A percentile compares a stretch with the other conserved stretches of the same genome.
Conservation (phyloP, 768 basidiomycete genomes). For the Imleria badia region DNA sequence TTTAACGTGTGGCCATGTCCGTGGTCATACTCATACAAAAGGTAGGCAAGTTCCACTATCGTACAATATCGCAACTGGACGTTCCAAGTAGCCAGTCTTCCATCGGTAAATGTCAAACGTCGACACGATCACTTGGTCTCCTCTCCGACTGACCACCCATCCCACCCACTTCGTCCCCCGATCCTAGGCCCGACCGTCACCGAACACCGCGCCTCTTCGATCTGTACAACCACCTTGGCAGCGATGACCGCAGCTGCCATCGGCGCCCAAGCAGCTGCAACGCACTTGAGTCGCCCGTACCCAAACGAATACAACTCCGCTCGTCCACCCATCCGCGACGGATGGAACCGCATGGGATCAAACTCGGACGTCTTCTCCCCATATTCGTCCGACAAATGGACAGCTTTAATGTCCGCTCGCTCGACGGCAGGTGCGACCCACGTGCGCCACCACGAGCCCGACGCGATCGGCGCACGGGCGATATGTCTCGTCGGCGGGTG, state of each 20-base stretch:
- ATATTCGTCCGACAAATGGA: constrained; percentile 20
- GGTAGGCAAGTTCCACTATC: constrained; percentile 5
- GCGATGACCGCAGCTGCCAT: constrained; percentile 51
- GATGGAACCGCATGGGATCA: constrained; percentile 43
- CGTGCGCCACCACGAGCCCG: constrained; percentile 14
- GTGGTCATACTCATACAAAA: not conserved
- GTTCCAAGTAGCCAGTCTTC: too few relatives aligned
- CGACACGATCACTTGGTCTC: not conserved
- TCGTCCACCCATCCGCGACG: constrained; percentile 20
- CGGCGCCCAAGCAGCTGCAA: constrained; percentile 56
- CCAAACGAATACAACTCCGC: constrained; percentile 46
- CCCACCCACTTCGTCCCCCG: constrained; percentile 52
- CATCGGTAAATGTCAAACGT: not conserved
- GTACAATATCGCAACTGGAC: constrained; percentile 1
- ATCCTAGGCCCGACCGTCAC: constrained; percentile 15
- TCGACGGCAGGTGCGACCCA: constrained; percentile 12
- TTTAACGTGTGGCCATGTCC: too few relatives aligned
- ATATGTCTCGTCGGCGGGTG: constrained; percentile 30
- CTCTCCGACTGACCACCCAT: constrained; percentile 37
- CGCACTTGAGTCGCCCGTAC: constrained; percentile 34
- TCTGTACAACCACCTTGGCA: constrained; percentile 39
- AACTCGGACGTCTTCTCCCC: constrained; percentile 41
- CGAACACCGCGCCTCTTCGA: constrained; percentile 25
- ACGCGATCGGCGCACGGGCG: constrained; percentile 8
- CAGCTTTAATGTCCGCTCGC: constrained; percentile 23